These are phyloP conservation scores for Pogostemon cablin DNA, from an alignment of 257 asterid species.

Conservation along the genomic window DNA sequence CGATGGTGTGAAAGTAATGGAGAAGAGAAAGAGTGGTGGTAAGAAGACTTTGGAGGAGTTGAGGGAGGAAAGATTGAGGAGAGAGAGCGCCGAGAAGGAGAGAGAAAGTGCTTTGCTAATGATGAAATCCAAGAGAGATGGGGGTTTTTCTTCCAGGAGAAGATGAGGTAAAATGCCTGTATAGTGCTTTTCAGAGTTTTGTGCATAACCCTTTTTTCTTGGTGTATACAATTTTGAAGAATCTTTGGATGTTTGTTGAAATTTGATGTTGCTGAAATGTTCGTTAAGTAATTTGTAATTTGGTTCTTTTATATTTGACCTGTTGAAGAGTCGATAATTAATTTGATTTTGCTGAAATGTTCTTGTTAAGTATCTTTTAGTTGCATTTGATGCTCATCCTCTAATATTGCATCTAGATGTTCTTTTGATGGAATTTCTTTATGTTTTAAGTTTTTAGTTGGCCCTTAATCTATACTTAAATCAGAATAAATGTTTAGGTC, in stretches of 20 bases:
- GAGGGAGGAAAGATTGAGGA: slow-evolving; percentile 85
- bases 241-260: slow-evolving; percentile 13
- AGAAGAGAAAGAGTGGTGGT: slow-evolving; percentile 47
- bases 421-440: background rate
- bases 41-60: slow-evolving; percentile 87
- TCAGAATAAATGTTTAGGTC: too few relatives aligned
- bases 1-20: slow-evolving; percentile 29
- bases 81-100: slow-evolving; percentile 76
- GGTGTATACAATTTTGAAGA: background rate
- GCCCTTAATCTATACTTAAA: too few relatives aligned
- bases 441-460: too few relatives aligned
- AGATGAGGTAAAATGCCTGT: slow-evolving; percentile 47
- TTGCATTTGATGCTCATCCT: slow-evolving; percentile 1
- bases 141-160: slow-evolving; percentile 65
- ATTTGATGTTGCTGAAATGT: background rate
- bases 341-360: background rate
- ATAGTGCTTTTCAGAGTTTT: background rate
- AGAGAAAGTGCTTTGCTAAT: slow-evolving; percentile 72
- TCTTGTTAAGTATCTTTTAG: background rate
- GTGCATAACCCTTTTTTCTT: background rate
- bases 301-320: background rate
- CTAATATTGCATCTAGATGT: background rate
- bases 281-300: background rate
- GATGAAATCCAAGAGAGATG: slow-evolving; percentile 54
- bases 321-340: background rate